Conservation (phyloP, 352 stramenopile genomes). For the Pythium guiyangense region DNA sequence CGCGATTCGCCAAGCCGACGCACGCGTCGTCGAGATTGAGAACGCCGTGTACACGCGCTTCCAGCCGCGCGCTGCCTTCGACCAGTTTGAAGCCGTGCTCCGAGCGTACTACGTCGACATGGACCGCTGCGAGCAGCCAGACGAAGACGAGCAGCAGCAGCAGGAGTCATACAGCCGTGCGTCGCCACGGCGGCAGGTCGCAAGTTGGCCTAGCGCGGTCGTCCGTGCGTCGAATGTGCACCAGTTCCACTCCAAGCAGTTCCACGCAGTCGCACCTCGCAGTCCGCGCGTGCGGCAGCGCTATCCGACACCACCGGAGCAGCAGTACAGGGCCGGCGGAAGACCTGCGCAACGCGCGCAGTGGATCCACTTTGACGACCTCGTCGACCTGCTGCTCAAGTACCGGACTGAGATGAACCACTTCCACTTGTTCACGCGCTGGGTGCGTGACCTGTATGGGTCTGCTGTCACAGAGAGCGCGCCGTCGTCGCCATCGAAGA, state of each 20-base stretch:
- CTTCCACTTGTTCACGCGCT: constrained; percentile 59
- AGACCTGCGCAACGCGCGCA: not conserved
- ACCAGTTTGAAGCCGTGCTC: constrained; percentile 52
- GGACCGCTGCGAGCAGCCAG: not conserved
- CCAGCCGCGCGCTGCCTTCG: constrained; percentile 37
- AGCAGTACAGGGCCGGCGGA: not conserved
- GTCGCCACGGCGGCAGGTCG: not conserved
- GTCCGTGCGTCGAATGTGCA: constrained; percentile 44
- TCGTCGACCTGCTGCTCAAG: constrained; percentile 52
- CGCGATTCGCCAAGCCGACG: constrained; percentile 29
- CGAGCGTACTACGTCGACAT: constrained; percentile 24
- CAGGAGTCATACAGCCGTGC: not conserved
- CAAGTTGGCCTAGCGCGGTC: constrained; percentile 7
- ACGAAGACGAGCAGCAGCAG: not conserved
- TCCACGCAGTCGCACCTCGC: constrained; percentile 35
- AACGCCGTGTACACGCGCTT: constrained; percentile 57
- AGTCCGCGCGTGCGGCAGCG: constrained; percentile 40
- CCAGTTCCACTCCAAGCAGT: constrained; percentile 56
- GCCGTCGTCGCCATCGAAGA: not conserved
- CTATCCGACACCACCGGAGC: constrained; percentile 4
- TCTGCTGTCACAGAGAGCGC: constrained; percentile 13
- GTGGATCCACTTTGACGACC: constrained; percentile 58
- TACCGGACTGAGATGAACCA: constrained; percentile 59
- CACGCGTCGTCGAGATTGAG: constrained; percentile 35
- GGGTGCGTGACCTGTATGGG: constrained; percentile 49